Base-by-base conservation (phyloP, 345 rosid species). In the Cardamine occulta region DNA sequence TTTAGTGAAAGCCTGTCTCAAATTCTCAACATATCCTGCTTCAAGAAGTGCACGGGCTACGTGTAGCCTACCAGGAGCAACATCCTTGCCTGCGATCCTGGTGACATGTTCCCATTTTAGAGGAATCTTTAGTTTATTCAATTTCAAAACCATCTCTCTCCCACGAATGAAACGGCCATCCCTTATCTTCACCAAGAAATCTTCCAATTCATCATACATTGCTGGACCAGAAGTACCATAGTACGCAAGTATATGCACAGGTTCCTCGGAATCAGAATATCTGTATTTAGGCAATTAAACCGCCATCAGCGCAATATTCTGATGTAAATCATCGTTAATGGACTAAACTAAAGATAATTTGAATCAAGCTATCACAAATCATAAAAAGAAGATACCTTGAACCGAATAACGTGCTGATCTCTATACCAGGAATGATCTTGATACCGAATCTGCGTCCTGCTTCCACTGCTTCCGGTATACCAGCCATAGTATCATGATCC, bases 21-120 rank as follows among this genome's bases (percentile, higher is more conserved):
- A 77, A 80, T 87, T 89, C 76, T 89, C 99, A 29, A 92, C 97
- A 37, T 89, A 68, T 72, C 98, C 99, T 31, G 87, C 99, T 85
- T 92, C 97, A 66, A 90, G 92, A 88, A 95, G 83, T 3, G 98
- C 99, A 60, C 98, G 89, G 29, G 99, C 99, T 39, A 92, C 90
- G 29, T 95, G 98, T 81, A 95, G 40, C 83, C 97, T 89, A 24
- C 99, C 98, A 1, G 97, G 98, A 68, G 99, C 99, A 64, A 89
- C 91, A 80, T 90, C 97, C 37, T 85, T 85, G 57, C 99, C 99
- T 14, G 99, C 94, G 79, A 95, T 90, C 78, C 68, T 84, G 15
- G 85, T 82, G 72, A 92, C 97, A 74, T 86, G 83, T 79, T 95
- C 99, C 98, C 97, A 92, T 76, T 87, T 87, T 10, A 95, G 69